Percentiles rank a stretch among this genome's conserved stretches.
Conservation (phyloP, 2,329 filamentous ascomycete genomes). For the Ascochyta viciae-villosae region DNA sequence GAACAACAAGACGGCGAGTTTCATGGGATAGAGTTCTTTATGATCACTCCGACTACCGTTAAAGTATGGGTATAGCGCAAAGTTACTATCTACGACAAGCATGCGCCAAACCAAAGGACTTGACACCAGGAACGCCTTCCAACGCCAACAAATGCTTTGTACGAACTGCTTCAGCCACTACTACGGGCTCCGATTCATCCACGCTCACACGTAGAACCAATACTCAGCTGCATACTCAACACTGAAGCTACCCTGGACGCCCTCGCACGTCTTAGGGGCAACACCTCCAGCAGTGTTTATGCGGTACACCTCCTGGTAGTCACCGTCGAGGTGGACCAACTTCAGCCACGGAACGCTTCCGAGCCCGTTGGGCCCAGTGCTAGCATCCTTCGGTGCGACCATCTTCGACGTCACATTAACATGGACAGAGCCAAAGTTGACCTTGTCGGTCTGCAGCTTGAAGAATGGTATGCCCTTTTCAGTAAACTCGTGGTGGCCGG, state of each 20-base stretch:
- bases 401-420: slow-evolving; percentile 68
- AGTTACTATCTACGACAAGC: slow-evolving; percentile 14
- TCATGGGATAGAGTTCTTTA: slow-evolving; percentile 9
- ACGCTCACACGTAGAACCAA: slow-evolving; percentile 60
- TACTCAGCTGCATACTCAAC: slow-evolving; percentile 86
- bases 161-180: slow-evolving; percentile 21
- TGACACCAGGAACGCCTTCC: slow-evolving; percentile 3
- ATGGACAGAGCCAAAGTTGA: slow-evolving; percentile 65
- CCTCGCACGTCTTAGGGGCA: slow-evolving; percentile 75
- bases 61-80: slow-evolving; percentile 23
- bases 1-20: neutral
- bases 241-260: slow-evolving; percentile 67
- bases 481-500: slow-evolving; percentile 83
- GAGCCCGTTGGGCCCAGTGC: slow-evolving; percentile 62
- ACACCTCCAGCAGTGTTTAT: slow-evolving; percentile 83
- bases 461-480: slow-evolving; percentile 77
- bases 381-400: slow-evolving; percentile 67
- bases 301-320: slow-evolving; percentile 79
- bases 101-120: neutral
- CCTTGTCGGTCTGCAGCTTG: slow-evolving; percentile 68
- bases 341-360: slow-evolving; percentile 83
- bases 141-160: slow-evolving; percentile 47
- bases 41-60: slow-evolving; percentile 31
- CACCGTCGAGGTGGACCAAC: slow-evolving; percentile 58
- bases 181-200: neutral